Conservation (phyloP, 129 eudicot species). For the Ambrosia artemisiifolia region DNA sequence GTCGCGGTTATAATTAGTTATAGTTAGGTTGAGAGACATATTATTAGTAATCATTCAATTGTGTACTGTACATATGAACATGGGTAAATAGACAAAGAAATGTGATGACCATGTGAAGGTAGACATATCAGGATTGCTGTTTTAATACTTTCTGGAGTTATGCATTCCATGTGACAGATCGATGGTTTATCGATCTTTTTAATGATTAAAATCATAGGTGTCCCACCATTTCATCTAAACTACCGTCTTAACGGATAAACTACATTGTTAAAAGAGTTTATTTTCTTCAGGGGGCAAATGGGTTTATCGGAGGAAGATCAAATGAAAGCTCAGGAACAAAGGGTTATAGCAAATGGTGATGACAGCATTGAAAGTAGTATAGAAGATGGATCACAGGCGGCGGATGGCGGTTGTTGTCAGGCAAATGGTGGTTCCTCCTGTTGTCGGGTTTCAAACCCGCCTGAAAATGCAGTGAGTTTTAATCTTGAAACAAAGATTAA, state of each 20-base stretch:
- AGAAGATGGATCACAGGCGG: conserved; percentile 39
- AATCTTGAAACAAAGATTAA: conserved; percentile 27
- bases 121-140: conserved; percentile 27
- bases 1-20: not conserved
- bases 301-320: conserved; percentile 96
- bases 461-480: conserved; percentile 35
- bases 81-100: conserved; percentile 23
- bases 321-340: conserved; percentile 56
- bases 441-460: conserved; percentile 48
- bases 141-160: conserved; percentile 21
- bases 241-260: conserved; percentile 11
- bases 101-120: conserved; percentile 42
- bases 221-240: conserved; percentile 11
- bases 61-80: conserved; percentile 11
- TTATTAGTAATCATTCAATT: not conserved
- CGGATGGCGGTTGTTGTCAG: conserved; percentile 58
- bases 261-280: conserved; percentile 1
- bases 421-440: conserved; percentile 47
- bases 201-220: conserved; percentile 21
- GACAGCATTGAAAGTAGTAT: conserved; percentile 30
- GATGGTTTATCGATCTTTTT: conserved; percentile 14
- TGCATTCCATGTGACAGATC: conserved; percentile 20
- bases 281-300: conserved; percentile 81
- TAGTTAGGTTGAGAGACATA: not conserved
- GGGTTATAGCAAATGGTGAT: conserved; percentile 52